Percentiles rank a stretch among this genome's conserved stretches.
phyloP scores from a whole-genome alignment of 352 stramenopile genomes.

The Lagenidium sp. region DNA sequence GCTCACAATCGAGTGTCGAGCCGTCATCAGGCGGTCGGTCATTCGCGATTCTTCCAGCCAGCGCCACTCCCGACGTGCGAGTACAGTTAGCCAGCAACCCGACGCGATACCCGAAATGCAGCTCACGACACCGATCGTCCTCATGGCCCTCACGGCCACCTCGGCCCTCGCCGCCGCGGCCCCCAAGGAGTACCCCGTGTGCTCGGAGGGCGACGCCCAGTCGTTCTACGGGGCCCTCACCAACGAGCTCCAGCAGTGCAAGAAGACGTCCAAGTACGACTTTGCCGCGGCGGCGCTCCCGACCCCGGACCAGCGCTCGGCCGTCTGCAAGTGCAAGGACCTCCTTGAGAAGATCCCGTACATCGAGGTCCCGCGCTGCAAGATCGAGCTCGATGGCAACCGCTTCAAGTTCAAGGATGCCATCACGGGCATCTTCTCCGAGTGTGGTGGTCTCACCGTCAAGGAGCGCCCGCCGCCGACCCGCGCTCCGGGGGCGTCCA shows the following conservation, averaged over 20 bases:
- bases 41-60: too few relatives aligned
- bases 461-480: slow-evolving; percentile 7
- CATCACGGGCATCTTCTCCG: slow-evolving; percentile 16
- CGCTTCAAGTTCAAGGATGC: slow-evolving; percentile 18
- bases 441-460: slow-evolving; percentile 7
- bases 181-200: slow-evolving; percentile 6
- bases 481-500: too few relatives aligned
- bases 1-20: too few relatives aligned
- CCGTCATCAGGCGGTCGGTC: too few relatives aligned
- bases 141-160: neutral
- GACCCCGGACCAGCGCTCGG: slow-evolving; percentile 13
- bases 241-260: slow-evolving; percentile 16
- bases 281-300: slow-evolving; percentile 18
- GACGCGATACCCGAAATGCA: neutral
- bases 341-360: slow-evolving; percentile 18
- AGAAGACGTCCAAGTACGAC: slow-evolving; percentile 13
- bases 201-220: slow-evolving; percentile 4
- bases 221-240: slow-evolving; percentile 9
- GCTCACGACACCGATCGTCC: neutral
- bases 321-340: slow-evolving; percentile 20
- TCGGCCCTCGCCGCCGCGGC: neutral
- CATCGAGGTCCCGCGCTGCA: slow-evolving; percentile 18
- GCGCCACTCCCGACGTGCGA: too few relatives aligned
- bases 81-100: too few relatives aligned
- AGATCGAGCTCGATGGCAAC: slow-evolving; percentile 18